Evolutionary conservation across 2,329 filamentous ascomycete genomes (phyloP).

Genomic region (Ophiostoma triangulosporum): DNA sequence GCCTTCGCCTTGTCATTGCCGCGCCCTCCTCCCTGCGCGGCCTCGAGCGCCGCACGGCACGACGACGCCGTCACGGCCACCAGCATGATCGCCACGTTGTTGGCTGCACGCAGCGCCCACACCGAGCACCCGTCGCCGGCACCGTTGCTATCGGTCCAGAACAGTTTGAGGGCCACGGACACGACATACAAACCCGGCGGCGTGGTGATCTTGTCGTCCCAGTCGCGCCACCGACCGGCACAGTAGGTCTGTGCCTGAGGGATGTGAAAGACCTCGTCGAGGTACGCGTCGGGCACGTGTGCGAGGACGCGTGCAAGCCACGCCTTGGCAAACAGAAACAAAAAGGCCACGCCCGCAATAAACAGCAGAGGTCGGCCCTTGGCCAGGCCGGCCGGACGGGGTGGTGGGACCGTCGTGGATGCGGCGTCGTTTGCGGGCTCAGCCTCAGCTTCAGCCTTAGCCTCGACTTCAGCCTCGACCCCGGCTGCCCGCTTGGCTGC

Average conservation of each 20-base stretch:
- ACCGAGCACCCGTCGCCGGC: constrained; percentile 13
- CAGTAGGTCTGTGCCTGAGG: constrained; percentile 87
- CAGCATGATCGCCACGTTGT: constrained; percentile 29
- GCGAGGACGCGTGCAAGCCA: constrained; percentile 28
- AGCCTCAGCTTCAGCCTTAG: neutral
- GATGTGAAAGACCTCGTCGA: constrained; percentile 77
- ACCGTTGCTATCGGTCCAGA: constrained; percentile 6
- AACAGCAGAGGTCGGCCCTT: constrained; percentile 8
- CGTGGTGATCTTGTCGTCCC: constrained; percentile 97
- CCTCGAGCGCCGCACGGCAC: constrained; percentile 40
- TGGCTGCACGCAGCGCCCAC: constrained; percentile 34
- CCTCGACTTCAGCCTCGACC: neutral
- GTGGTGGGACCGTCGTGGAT: too few relatives aligned
- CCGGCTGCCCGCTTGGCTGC: constrained; percentile 4
- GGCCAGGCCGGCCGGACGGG: neutral
- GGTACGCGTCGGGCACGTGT: constrained; percentile 38
- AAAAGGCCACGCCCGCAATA: constrained; percentile 8
- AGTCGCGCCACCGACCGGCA: constrained; percentile 54
- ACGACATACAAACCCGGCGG: constrained; percentile 57
- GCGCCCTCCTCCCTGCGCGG: constrained; percentile 14
- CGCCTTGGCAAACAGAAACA: constrained; percentile 19
- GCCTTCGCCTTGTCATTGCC: constrained; percentile 20
- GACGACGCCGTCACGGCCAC: constrained; percentile 33
- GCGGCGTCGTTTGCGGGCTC: neutral
- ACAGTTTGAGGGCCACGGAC: constrained; percentile 6